Evolutionary conservation across 2,329 filamentous ascomycete species (phyloP).

Genomic region (Fusarium papillatum): DNA sequence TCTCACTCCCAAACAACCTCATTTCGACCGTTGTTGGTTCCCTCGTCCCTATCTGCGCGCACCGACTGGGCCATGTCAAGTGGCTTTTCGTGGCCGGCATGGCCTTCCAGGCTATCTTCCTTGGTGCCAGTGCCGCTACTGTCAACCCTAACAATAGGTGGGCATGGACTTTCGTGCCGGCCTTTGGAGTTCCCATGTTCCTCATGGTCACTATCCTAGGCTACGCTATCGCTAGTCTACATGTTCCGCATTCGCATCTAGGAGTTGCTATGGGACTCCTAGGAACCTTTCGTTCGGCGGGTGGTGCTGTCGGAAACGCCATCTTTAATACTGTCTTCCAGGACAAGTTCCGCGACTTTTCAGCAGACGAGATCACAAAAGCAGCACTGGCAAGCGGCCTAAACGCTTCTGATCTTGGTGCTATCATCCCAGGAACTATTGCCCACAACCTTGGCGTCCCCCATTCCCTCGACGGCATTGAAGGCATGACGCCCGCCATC

Average conservation of each 20-base stretch:
- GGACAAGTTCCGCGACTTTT: constrained; percentile 16
- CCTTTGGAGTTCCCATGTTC: constrained; percentile 25
- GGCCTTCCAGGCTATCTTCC: constrained; percentile 19
- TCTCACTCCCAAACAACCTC: constrained; percentile 4
- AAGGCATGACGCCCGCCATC: neutral
- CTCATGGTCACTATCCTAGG: constrained; percentile 20
- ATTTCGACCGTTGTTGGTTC: neutral
- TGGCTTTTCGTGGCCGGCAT: constrained; percentile 19
- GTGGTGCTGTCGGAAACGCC: constrained; percentile 22
- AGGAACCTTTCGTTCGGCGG: constrained; percentile 17
- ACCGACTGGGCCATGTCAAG: constrained; percentile 15
- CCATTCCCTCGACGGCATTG: neutral
- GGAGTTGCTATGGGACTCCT: constrained; percentile 28
- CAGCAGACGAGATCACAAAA: constrained; percentile 5
- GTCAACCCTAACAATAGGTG: constrained; percentile 28
- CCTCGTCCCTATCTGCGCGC: constrained; percentile 2
- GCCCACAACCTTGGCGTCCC: constrained; percentile 16
- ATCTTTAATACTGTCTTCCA: constrained; percentile 26
- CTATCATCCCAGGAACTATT: constrained; percentile 10
- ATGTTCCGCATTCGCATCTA: constrained; percentile 26
- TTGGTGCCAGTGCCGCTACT: constrained; percentile 19
- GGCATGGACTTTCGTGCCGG: constrained; percentile 30
- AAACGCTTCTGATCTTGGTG: neutral
- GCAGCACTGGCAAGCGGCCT: constrained; percentile 4
- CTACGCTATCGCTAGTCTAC: constrained; percentile 25